phyloP scores from a whole-genome alignment of 768 basidiomycete genomes.

The Kondoa subrosea region DNA sequence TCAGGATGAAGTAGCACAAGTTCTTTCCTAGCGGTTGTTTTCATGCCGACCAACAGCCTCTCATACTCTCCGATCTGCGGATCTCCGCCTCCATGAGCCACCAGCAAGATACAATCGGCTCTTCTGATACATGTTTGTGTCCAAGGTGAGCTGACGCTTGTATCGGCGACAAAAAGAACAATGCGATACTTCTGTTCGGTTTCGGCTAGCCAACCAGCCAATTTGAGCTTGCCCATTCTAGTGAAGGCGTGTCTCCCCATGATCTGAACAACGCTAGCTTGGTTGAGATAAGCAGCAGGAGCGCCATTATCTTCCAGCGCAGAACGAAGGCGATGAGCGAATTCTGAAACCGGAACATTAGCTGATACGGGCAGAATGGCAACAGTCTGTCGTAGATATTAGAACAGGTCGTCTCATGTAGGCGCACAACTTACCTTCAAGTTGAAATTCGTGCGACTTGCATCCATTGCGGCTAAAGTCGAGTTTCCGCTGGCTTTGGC shows the following conservation, averaged over 20 bases:
- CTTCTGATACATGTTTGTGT: constrained; percentile 95
- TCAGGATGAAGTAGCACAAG: constrained; percentile 84
- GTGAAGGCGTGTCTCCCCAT: constrained; percentile 91
- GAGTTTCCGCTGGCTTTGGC: constrained; percentile 12
- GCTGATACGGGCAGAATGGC: constrained; percentile 76
- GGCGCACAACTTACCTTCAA: constrained; percentile 31
- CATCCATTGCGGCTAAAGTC: constrained; percentile 34
- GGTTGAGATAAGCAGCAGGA: constrained; percentile 78
- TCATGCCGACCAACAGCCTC: constrained; percentile 76
- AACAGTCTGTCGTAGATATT: constrained; percentile 51
- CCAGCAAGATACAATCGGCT: constrained; percentile 84
- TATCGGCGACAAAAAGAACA: constrained; percentile 90
- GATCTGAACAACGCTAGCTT: constrained; percentile 77
- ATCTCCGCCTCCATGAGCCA: constrained; percentile 85
- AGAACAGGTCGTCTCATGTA: constrained; percentile 7
- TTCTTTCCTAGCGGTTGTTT: constrained; percentile 96
- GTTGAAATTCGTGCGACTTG: constrained; percentile 64
- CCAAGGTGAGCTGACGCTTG: constrained; percentile 87
- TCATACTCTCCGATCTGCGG: constrained; percentile 78
- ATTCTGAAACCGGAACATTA: constrained; percentile 71
- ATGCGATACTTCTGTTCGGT: constrained; percentile 76
- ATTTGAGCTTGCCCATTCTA: constrained; percentile 90
- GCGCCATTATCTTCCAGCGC: constrained; percentile 89
- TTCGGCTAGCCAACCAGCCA: constrained; percentile 83
- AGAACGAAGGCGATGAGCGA: constrained; percentile 69